A percentile compares a stretch with the other conserved stretches of the same genome.
Evolutionary conservation across 768 basidiomycete genomes (phyloP).

Genomic region (Ramaria sp.): DNA sequence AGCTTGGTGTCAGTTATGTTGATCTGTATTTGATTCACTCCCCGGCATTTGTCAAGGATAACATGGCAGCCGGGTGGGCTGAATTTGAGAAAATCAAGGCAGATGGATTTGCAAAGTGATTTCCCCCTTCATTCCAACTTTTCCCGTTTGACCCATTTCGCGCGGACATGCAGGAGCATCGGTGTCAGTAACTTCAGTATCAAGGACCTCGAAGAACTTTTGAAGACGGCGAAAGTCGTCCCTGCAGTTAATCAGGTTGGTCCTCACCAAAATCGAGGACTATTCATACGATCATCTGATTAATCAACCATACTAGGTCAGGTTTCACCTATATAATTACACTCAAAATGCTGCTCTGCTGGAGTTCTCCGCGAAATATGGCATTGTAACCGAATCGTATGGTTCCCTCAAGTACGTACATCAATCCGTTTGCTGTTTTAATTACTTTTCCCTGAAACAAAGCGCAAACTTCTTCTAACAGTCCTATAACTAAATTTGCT

Average conservation of each 20-base stretch:
- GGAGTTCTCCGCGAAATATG: constrained; percentile 43
- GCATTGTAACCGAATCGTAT: constrained; percentile 64
- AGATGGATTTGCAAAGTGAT: constrained; percentile 32
- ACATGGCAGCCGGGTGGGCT: constrained; percentile 52
- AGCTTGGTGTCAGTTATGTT: constrained; percentile 41
- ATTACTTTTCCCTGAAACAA: neutral
- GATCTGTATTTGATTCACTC: constrained; percentile 64
- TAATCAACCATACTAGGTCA: constrained; percentile 31
- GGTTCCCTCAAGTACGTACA: constrained; percentile 45
- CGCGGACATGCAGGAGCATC: constrained; percentile 38
- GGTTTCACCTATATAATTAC: constrained; percentile 62
- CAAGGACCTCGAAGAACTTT: constrained; percentile 40
- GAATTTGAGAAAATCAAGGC: constrained; percentile 49
- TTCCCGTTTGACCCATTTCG: neutral
- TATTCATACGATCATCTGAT: neutral
- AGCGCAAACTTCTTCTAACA: constrained; percentile 13
- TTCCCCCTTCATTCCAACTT: neutral
- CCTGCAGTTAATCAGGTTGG: constrained; percentile 60
- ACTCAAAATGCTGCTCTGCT: constrained; percentile 40
- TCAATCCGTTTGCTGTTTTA: neutral
- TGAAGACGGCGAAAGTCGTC: constrained; percentile 48
- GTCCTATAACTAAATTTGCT: constrained; percentile 46
- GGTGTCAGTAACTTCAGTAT: constrained; percentile 63
- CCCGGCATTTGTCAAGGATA: constrained; percentile 40
- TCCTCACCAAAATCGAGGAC: neutral